Conservation (phyloP, 495 filamentous ascomycete genomes). For the Halenospora varia region DNA sequence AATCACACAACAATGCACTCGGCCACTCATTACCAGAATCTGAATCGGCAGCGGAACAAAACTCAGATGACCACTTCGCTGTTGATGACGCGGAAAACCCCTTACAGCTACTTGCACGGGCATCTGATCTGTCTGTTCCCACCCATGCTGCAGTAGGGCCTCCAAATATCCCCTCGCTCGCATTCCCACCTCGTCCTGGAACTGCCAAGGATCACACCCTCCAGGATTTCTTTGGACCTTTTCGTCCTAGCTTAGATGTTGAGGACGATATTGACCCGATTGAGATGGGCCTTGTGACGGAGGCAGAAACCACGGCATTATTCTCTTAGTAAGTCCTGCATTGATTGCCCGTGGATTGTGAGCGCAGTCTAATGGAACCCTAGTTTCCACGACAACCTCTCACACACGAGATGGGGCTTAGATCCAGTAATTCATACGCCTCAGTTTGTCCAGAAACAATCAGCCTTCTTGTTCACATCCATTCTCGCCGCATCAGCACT, state of each 20-base stretch:
- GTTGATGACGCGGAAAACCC: constrained; percentile 74
- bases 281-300: constrained; percentile 58
- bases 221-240: constrained; percentile 56
- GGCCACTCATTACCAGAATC: constrained; percentile 23
- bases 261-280: constrained; percentile 63
- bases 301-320: constrained; percentile 56
- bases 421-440: constrained; percentile 61
- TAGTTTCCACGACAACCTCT: constrained; percentile 66
- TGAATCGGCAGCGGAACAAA: constrained; percentile 28
- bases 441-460: constrained; percentile 59
- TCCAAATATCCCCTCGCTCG: constrained; percentile 1
- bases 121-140: constrained; percentile 62
- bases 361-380: constrained; percentile 2
- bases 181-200: background rate
- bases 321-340: constrained; percentile 54
- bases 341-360: background rate
- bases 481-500: constrained; percentile 61
- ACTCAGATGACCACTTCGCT: constrained; percentile 47
- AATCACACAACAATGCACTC: background rate
- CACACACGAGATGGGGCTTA: constrained; percentile 71
- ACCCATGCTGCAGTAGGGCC: constrained; percentile 29
- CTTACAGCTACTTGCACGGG: constrained; percentile 63
- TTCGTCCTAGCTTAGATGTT: constrained; percentile 54
- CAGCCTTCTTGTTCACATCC: constrained; percentile 67
- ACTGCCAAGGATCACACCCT: constrained; percentile 18